phyloP scores from a whole-genome alignment of 495 filamentous ascomycete species.

The Cladorrhinum samala region DNA sequence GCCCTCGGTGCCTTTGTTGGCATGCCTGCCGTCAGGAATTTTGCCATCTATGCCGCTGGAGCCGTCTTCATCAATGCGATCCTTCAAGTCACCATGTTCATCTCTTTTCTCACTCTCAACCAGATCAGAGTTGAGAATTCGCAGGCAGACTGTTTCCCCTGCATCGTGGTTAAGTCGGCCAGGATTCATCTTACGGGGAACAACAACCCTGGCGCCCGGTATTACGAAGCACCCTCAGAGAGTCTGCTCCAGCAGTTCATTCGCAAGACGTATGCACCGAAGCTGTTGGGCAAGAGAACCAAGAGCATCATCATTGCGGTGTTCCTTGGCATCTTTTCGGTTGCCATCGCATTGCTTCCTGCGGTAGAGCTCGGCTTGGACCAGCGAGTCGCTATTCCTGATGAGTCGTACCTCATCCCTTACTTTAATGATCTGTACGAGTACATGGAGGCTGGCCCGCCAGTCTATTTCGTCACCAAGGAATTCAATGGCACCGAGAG shows the following conservation, averaged over 20 bases:
- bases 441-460: conserved; percentile 87
- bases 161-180: conserved; percentile 64
- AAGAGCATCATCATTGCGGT: conserved; percentile 68
- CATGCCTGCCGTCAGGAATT: conserved; percentile 96
- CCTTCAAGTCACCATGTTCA: conserved; percentile 92
- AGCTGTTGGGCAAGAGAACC: conserved; percentile 67
- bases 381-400: conserved; percentile 88
- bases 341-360: conserved; percentile 75
- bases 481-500: conserved; percentile 71
- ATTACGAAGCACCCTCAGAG: conserved; percentile 70
- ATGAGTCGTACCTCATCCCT: conserved; percentile 83
- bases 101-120: conserved; percentile 84
- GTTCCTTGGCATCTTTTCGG: conserved; percentile 85
- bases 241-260: conserved; percentile 77
- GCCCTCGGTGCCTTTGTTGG: conserved; percentile 86
- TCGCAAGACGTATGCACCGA: conserved; percentile 78
- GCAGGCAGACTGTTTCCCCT: conserved; percentile 92
- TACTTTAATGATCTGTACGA: conserved; percentile 94
- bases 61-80: conserved; percentile 96
- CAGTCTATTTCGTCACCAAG: conserved; percentile 90
- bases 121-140: conserved; percentile 78
- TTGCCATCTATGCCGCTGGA: conserved; percentile 91
- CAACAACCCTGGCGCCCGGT: conserved; percentile 31
- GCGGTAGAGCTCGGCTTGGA: conserved; percentile 82
- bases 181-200: conserved; percentile 41